These are phyloP conservation scores for Aspergillus panamensis DNA, from an alignment of 495 filamentous ascomycete species.

Conservation along the genomic window DNA sequence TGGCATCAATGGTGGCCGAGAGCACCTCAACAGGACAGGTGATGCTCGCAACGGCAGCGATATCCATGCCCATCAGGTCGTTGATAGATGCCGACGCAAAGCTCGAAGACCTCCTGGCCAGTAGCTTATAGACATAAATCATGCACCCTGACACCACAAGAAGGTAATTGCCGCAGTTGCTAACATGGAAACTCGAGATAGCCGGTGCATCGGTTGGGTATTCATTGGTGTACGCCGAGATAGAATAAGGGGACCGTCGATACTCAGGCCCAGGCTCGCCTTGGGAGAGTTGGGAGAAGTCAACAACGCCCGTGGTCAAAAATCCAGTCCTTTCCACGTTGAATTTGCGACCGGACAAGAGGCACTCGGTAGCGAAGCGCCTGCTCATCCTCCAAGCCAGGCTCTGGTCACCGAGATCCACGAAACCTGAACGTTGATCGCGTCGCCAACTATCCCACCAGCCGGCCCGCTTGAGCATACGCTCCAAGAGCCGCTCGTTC, in stretches of 20 bases:
- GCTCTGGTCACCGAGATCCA: constrained; percentile 28
- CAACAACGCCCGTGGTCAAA: constrained; percentile 29
- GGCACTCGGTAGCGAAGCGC: constrained; percentile 58
- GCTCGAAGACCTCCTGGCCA: constrained; percentile 22
- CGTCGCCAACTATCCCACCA: constrained; percentile 51
- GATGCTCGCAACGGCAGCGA: constrained; percentile 52
- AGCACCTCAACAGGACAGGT: constrained; percentile 57
- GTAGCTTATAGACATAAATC: constrained; percentile 60
- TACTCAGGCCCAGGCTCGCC: neutral
- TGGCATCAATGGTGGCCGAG: constrained; percentile 63
- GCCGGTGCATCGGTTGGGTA: constrained; percentile 8
- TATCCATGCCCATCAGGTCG: constrained; percentile 22
- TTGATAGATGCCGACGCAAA: constrained; percentile 13
- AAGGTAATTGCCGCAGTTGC: constrained; percentile 58
- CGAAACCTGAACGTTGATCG: constrained; percentile 24
- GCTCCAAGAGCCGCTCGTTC: constrained; percentile 47
- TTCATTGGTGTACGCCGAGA: constrained; percentile 20
- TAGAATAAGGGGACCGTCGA: neutral
- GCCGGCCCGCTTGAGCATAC: constrained; percentile 56
- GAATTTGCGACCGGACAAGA: constrained; percentile 48
- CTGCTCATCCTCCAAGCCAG: constrained; percentile 57
- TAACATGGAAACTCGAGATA: constrained; percentile 48
- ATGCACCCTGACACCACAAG: constrained; percentile 54
- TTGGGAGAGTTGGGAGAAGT: constrained; percentile 32
- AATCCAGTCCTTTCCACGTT: constrained; percentile 37